phyloP scores from a whole-genome alignment of 345 rosid genomes.

The Trapa incisa region DNA sequence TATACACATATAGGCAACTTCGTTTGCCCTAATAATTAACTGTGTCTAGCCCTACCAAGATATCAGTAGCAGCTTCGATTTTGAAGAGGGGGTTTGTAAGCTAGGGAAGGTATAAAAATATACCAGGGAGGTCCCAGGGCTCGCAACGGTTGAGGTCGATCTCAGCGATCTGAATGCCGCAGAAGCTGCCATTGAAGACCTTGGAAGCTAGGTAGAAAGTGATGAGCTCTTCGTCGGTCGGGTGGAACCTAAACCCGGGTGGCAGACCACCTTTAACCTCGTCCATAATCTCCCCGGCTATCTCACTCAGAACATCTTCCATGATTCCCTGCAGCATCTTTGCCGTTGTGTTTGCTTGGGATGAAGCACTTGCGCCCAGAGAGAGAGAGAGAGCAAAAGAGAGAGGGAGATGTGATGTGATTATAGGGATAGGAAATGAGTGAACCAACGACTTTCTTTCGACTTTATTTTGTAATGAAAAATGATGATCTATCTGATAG shows the following conservation, averaged over 20 bases:
- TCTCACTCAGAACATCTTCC: constrained; percentile 59
- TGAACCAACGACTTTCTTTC: not conserved
- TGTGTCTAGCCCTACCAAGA: too few relatives aligned
- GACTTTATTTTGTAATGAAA: not conserved
- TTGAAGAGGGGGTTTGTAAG: not conserved
- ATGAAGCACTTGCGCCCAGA: not conserved
- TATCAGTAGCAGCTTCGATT: not conserved
- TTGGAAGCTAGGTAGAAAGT: constrained; percentile 84
- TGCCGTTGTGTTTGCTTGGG: not conserved
- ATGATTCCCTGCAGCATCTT: constrained; percentile 18
- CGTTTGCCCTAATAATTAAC: too few relatives aligned
- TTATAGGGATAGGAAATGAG: not conserved
- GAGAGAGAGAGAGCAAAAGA: not conserved
- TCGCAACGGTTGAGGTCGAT: constrained; percentile 90
- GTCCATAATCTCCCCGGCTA: constrained; percentile 43
- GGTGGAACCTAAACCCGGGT: constrained; percentile 94
- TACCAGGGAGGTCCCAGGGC: constrained; percentile 99
- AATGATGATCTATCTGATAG: too few relatives aligned
- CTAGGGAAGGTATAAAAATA: not conserved
- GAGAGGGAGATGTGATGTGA: constrained; percentile 1
- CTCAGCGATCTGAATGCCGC: constrained; percentile 67
- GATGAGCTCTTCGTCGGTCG: constrained; percentile 91
- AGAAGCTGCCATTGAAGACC: constrained; percentile 58
- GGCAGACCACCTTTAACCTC: constrained; percentile 58
- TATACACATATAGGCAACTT: too few relatives aligned